These are phyloP conservation scores for Rhizopus sp. DNA, from an alignment of 371 early-diverging fungal species.

Conservation along the genomic window DNA sequence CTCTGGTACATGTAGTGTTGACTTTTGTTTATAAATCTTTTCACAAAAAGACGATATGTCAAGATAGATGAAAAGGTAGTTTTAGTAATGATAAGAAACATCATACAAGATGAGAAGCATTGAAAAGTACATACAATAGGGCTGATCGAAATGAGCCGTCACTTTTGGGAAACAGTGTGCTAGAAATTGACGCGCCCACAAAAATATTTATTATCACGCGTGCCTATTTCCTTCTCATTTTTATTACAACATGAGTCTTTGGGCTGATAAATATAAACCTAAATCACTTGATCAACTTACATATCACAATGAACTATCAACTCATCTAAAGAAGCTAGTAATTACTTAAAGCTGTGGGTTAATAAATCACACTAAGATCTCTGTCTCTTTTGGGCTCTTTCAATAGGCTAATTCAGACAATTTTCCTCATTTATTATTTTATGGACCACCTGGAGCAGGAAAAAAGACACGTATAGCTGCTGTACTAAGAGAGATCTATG, in stretches of 20 bases:
- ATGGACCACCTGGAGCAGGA: constrained; percentile 97
- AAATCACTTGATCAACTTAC: constrained; percentile 82
- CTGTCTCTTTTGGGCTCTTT: not conserved
- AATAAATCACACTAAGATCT: not conserved
- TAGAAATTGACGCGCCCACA: too few relatives aligned
- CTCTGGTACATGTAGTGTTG: too few relatives aligned
- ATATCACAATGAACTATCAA: constrained; percentile 77
- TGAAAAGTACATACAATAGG: too few relatives aligned
- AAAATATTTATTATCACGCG: too few relatives aligned
- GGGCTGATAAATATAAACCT: constrained; percentile 98
- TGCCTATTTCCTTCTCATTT: not conserved
- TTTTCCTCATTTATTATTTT: constrained; percentile 96
- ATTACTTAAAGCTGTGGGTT: not conserved
- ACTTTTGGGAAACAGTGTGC: too few relatives aligned
- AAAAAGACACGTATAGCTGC: constrained; percentile 96
- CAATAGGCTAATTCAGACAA: constrained; percentile 74
- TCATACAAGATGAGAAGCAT: too few relatives aligned
- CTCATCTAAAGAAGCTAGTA: constrained; percentile 81
- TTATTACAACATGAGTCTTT: constrained; percentile 75
- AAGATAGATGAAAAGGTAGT: too few relatives aligned
- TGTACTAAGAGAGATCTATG: constrained; percentile 85
- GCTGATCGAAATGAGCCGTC: too few relatives aligned
- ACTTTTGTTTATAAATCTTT: too few relatives aligned
- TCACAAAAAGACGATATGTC: too few relatives aligned
- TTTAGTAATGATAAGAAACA: too few relatives aligned